Percentiles rank a stretch among this genome's conserved stretches.
Conservation (phyloP, 129 eudicot genomes). For the Rutidosis leptorrhynchoides region DNA sequence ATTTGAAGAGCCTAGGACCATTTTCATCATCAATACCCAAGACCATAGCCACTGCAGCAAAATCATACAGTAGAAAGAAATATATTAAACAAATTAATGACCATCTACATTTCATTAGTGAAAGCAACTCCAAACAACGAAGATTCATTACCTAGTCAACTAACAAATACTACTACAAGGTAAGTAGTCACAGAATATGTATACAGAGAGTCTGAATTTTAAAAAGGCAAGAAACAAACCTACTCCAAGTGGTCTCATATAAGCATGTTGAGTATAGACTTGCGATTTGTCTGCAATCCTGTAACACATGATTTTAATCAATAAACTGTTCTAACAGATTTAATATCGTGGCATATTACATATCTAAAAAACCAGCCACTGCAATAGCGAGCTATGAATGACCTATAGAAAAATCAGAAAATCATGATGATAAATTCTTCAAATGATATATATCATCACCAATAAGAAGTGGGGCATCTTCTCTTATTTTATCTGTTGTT, state of each 20-base stretch:
- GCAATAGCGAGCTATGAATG: neutral
- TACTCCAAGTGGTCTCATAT: constrained; percentile 98
- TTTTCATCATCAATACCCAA: constrained; percentile 93
- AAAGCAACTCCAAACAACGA: neutral
- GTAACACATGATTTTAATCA: constrained; percentile 8
- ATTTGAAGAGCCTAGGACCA: constrained; percentile 90
- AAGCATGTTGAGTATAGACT: constrained; percentile 97
- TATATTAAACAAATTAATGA: neutral
- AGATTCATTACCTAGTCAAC: neutral
- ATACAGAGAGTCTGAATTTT: neutral
- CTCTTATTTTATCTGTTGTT: neutral
- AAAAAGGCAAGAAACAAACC: constrained; percentile 46
- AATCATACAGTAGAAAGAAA: neutral
- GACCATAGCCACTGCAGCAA: constrained; percentile 75
- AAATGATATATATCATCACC: neutral
- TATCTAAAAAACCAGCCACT: neutral
- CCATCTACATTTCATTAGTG: neutral
- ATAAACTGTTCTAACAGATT: neutral
- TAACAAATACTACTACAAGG: neutral
- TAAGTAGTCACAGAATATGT: too few species aligned
- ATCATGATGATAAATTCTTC: neutral
- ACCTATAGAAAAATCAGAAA: neutral
- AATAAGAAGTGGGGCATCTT: neutral
- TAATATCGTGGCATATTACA: neutral
- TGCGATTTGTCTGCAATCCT: constrained; percentile 99